Evolutionary conservation across 2,329 filamentous ascomycete genomes (phyloP).

Genomic region (Aspergillus calidoustus): DNA sequence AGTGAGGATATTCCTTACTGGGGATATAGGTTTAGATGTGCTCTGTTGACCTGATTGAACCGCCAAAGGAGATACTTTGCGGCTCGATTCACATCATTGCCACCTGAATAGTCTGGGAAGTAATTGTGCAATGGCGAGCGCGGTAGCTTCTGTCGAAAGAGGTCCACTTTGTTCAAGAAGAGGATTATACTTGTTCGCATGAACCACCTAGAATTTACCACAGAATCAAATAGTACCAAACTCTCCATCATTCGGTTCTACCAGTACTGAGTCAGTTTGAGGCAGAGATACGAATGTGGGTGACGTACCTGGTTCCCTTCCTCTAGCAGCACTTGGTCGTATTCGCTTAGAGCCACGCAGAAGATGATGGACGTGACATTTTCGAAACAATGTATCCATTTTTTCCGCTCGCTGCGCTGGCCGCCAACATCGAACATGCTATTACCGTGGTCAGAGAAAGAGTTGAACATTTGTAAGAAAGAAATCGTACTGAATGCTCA

Average conservation of each 20-base stretch:
- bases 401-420: slow-evolving; percentile 96
- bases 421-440: slow-evolving; percentile 99
- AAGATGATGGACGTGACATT: slow-evolving; percentile 99
- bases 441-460: slow-evolving; percentile 32
- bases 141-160: slow-evolving; percentile 93
- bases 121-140: slow-evolving; percentile 91
- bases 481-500: slow-evolving; percentile 89
- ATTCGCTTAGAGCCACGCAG: slow-evolving; percentile 96
- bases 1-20: slow-evolving; percentile 69
- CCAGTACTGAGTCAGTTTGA: slow-evolving; percentile 17
- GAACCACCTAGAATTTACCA: slow-evolving; percentile 99
- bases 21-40: slow-evolving; percentile 94
- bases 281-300: slow-evolving; percentile 14
- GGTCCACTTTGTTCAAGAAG: slow-evolving; percentile 98
- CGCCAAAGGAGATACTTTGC: slow-evolving; percentile 98
- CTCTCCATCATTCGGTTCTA: slow-evolving; percentile 99
- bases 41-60: slow-evolving; percentile 97
- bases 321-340: slow-evolving; percentile 94
- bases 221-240: slow-evolving; percentile 92
- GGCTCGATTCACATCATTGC: slow-evolving; percentile 96
- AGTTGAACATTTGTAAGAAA: slow-evolving; percentile 11
- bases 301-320: slow-evolving; percentile 88
- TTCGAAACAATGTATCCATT: slow-evolving; percentile 99
- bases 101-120: slow-evolving; percentile 96
- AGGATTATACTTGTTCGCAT: slow-evolving; percentile 98